These are phyloP conservation scores for Phaeosphaeria sp. DNA, from an alignment of 2,329 filamentous ascomycete species.

Conservation along the genomic window DNA sequence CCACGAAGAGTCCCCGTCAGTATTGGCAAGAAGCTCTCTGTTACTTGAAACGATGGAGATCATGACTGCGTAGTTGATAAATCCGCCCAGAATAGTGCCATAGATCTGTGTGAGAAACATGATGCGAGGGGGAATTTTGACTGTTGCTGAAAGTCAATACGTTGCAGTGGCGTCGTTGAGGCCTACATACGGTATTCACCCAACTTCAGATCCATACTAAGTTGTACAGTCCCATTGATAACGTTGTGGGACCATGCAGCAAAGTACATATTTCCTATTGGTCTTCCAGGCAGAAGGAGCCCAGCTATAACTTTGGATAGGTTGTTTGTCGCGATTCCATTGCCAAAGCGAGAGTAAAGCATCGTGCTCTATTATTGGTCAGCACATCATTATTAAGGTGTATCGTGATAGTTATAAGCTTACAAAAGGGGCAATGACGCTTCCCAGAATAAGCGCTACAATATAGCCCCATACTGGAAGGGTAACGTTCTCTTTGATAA, in stretches of 20 bases:
- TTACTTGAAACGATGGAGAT: conserved; percentile 19
- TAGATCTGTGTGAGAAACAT: conserved; percentile 24
- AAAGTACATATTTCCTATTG: conserved; percentile 24
- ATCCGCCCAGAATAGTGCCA: conserved; percentile 19
- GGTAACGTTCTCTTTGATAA: conserved; percentile 21
- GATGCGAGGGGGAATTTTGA: conserved; percentile 21
- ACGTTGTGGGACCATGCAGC: conserved; percentile 23
- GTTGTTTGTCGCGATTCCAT: conserved; percentile 23
- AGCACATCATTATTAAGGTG: not conserved
- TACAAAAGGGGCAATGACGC: conserved; percentile 19
- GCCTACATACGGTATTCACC: conserved; percentile 16
- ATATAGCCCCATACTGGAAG: conserved; percentile 20
- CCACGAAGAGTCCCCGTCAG: conserved; percentile 19
- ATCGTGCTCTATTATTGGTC: conserved; percentile 13
- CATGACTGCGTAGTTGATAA: conserved; percentile 25
- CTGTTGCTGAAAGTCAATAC: not conserved
- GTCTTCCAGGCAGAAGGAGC: conserved; percentile 15
- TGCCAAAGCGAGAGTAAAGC: conserved; percentile 19
- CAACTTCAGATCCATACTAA: conserved; percentile 20
- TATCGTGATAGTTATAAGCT: not conserved
- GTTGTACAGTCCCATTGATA: conserved; percentile 14
- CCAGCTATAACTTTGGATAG: conserved; percentile 23
- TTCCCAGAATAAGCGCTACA: conserved; percentile 12
- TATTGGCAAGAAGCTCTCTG: conserved; percentile 16
- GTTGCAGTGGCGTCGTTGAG: too few species aligned